Base-by-base conservation (phyloP, 805 yeast species). In the Zygosaccharomyces bailii region DNA sequence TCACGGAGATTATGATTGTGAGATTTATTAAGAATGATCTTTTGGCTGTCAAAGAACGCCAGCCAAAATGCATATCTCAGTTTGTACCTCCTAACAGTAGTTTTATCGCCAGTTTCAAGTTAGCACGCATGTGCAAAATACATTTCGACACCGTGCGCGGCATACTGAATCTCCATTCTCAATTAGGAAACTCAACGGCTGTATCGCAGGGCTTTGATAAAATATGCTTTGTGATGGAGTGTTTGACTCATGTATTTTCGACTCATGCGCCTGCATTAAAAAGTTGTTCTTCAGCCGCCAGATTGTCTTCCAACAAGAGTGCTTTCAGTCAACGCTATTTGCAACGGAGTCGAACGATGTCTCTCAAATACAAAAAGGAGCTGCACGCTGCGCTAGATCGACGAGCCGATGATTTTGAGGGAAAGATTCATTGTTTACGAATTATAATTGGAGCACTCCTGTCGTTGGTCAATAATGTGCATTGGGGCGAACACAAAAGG, bases 281-380 rank as follows among this genome's bases (percentile, higher is more conserved):
- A 10, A 17, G 32, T n/a, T 20, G 27, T 13, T 4, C 19, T 14
- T 13, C 16, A 9, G 16, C 39, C 16, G 13, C 23, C 9, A 29
- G 23, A 25, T 8, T 9, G 11, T 19, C 32, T 19, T 25, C 18
- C 6, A 11, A 13, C 23, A 25, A 36, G 2, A n/a, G 21, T 32
- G 54, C 54, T 3, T 48, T 36, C 30, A 39, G 36, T 11, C 43
- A 45, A 19, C 38, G 33, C 24, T 48, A 48, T 31, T 17, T 39
- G 25, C 13, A 24, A 6, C 43, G 52, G n/a, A 37, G 21, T 5
- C 35, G 42, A 16, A 32, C 14, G 4, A 34, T 51, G 18, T 37
- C 49, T 6, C 42, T 40, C 23, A 46, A 41, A 27, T 49, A 50
- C 25, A 42, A 39, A 8, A 37, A 48, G n/a, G 47, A 44, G 14